Evolutionary conservation across 495 filamentous ascomycete species (phyloP).

Genomic region (Choiromyces venosus): DNA sequence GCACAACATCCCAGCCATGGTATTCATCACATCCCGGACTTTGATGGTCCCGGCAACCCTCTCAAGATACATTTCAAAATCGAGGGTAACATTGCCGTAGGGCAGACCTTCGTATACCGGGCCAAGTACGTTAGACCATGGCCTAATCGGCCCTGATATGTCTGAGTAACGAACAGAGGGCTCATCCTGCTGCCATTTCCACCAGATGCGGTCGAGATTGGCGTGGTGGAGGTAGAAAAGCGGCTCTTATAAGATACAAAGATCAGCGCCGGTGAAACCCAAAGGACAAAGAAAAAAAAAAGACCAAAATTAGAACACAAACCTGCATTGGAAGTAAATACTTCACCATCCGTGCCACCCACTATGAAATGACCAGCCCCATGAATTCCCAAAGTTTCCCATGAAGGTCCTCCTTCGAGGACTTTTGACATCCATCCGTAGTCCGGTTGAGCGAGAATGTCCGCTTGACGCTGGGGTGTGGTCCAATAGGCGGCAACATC

Average conservation of each 20-base stretch:
- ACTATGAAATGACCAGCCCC: constrained; percentile 53
- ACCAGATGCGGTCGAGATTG: constrained; percentile 52
- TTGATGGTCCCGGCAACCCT: constrained; percentile 12
- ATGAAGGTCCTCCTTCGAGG: constrained; percentile 45
- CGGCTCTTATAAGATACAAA: constrained; percentile 49
- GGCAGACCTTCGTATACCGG: constrained; percentile 20
- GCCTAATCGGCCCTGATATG: constrained; percentile 42
- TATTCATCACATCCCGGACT: constrained; percentile 27
- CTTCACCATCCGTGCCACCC: constrained; percentile 41
- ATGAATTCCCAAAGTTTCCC: constrained; percentile 46
- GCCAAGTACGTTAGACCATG: constrained; percentile 20
- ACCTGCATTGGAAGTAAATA: constrained; percentile 1
- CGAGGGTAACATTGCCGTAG: constrained; percentile 44
- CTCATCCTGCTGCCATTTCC: constrained; percentile 48
- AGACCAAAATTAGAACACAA: neutral
- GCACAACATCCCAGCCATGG: constrained; percentile 11
- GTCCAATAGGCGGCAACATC: constrained; percentile 9
- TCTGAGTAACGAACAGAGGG: constrained; percentile 36
- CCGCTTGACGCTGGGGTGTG: constrained; percentile 2
- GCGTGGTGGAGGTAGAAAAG: constrained; percentile 53
- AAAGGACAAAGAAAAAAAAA: neutral
- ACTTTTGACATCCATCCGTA: constrained; percentile 18
- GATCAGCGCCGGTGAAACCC: constrained; percentile 34
- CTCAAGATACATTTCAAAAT: constrained; percentile 26
- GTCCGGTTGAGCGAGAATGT: constrained; percentile 10